Evolutionary conservation across 2,329 filamentous ascomycete species (phyloP), one percentile per base, ranked within the genome.

Genomic region (Monosporascus sp.): DNA sequence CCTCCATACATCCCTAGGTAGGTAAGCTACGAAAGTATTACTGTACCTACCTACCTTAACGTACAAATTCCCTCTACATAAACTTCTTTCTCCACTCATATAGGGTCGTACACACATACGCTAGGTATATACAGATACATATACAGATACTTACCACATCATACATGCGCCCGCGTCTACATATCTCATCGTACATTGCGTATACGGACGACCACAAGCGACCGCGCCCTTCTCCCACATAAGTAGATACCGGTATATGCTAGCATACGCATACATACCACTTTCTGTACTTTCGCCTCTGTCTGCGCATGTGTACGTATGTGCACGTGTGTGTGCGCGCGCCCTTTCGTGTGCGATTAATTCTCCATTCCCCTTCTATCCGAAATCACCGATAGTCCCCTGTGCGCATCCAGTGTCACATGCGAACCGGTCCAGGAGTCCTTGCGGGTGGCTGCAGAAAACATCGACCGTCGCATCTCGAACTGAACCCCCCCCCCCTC

Each of bases 381-480:
- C 64, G 63, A 64, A 46, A 58, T 60, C 61, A 59, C 59, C 60
- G 60, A 60, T 63, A 58, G 56, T 49, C 52, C 49, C 44, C 59
- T 59, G 55, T 61, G 50, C 54, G 53, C 54, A 46, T 56, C 60
- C 60, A 64, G 60, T 55, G 62, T 61, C 65, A 62, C 64, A 68
- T 69, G 67, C 66, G 66, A 68, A 68, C 66, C 61, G 64, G 62
- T 65, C 64, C 63, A 66, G 65, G 68, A 60, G 64, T 61, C 54
- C 31, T 35, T 35, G 64, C 65, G 67, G 67, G 63, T 67, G 68
- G 63, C 62, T 69, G 67, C 67, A 69, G 63, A 24, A 56, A 68
- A 64, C 64, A 67, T 68, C 63, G 63, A 67, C 60, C 65, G 67
- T 69, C 63, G 63, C 65, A 64, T 68, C 67, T 46, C 24, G 43